phyloP scores from a whole-genome alignment of 2,329 filamentous ascomycete species.

The Aureobasidium musti region DNA sequence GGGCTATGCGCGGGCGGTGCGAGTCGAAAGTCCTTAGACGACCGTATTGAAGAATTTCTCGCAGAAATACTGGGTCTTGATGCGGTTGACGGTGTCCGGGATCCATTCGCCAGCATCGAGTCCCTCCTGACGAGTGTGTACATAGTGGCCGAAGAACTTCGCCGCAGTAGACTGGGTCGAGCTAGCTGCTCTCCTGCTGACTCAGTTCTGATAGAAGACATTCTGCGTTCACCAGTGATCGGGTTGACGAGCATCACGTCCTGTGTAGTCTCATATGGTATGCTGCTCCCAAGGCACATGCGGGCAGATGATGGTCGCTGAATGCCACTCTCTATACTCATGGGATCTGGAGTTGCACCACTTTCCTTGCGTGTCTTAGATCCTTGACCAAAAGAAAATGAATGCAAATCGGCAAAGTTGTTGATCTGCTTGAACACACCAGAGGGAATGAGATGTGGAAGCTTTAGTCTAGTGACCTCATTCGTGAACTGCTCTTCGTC shows the following conservation, averaged over 20 bases:
- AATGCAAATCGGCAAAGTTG: slow-evolving; percentile 6
- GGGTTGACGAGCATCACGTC: slow-evolving; percentile 27
- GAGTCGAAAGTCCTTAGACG: not conserved
- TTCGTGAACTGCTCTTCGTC: not conserved
- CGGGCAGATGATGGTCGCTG: slow-evolving; percentile 11
- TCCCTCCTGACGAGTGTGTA: slow-evolving; percentile 28
- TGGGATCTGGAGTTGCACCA: not conserved
- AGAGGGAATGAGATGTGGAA: not conserved
- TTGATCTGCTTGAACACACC: not conserved
- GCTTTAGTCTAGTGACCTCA: not conserved
- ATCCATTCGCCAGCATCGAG: not conserved
- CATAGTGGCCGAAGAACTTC: not conserved
- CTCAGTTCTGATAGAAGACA: slow-evolving; percentile 1
- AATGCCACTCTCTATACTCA: not conserved
- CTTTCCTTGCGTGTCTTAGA: slow-evolving; percentile 13
- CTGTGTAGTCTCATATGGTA: not conserved
- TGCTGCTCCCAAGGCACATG: not conserved
- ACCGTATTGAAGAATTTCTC: not conserved
- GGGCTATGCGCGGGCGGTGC: not conserved
- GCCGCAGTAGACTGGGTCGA: slow-evolving; percentile 1
- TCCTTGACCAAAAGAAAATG: slow-evolving; percentile 4
- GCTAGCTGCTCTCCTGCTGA: not conserved
- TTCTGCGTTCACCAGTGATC: slow-evolving; percentile 26
- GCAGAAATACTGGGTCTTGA: slow-evolving; percentile 6
- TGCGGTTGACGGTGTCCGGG: not conserved